These are phyloP conservation scores for Globisporangium yorkense DNA, from an alignment of 352 stramenopile species.

Conservation along the genomic window DNA sequence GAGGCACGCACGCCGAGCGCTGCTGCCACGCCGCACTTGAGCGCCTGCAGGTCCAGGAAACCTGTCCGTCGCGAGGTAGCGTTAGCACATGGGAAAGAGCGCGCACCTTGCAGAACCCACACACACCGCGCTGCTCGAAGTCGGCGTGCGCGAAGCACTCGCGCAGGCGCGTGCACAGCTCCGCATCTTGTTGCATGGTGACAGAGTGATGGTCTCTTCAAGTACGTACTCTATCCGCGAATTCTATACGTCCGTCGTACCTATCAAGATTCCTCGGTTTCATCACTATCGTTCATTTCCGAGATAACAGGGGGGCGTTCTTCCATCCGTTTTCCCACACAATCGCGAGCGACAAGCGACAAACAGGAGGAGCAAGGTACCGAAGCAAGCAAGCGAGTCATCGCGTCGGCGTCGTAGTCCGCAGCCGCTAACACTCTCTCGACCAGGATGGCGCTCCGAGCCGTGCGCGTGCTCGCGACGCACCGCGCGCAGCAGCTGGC, in stretches of 20 bases:
- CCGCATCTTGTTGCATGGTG: neutral
- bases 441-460: constrained; percentile 16
- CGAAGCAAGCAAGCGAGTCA: neutral
- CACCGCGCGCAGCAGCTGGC: constrained; percentile 7
- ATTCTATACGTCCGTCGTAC: neutral
- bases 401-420: neutral
- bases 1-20: constrained; percentile 58
- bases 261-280: neutral
- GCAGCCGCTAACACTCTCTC: neutral
- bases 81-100: neutral
- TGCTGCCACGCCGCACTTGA: constrained; percentile 68
- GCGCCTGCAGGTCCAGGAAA: constrained; percentile 29
- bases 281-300: neutral
- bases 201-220: neutral
- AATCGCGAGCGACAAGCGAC: constrained; percentile 2
- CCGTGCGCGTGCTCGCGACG: constrained; percentile 12
- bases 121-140: constrained; percentile 18
- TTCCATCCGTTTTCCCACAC: constrained; percentile 20
- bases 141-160: constrained; percentile 50
- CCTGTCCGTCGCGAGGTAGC: constrained; percentile 16
- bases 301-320: constrained; percentile 8
- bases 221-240: neutral
- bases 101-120: neutral
- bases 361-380: constrained; percentile 1
- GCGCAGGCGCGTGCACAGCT: constrained; percentile 11